Conservation (phyloP, 1,284 basidiomycete species). For the Clitocybe nebularis region DNA sequence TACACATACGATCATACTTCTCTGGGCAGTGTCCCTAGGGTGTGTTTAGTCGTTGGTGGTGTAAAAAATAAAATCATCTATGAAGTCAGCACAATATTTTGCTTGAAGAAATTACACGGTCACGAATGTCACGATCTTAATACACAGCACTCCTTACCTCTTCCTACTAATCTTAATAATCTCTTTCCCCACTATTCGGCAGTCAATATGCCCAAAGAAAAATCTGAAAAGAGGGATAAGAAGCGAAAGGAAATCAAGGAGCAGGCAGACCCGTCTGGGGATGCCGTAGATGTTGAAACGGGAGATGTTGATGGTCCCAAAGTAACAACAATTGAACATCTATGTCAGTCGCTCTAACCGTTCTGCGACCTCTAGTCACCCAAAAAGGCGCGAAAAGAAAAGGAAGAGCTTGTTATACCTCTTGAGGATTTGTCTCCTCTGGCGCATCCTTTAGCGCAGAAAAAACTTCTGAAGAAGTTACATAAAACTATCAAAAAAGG, state of each 20-base stretch:
- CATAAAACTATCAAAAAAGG: conserved; percentile 93
- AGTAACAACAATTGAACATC: no score
- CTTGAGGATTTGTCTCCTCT: conserved; percentile 85
- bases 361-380: conserved; percentile 41
- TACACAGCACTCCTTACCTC: no score
- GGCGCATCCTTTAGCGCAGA: conserved; percentile 86
- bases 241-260: conserved; percentile 47
- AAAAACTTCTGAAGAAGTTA: conserved; percentile 89
- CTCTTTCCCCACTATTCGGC: conserved; percentile 4
- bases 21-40: no score
- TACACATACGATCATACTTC: no score
- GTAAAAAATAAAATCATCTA: no score
- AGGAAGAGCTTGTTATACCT: conserved; percentile 66
- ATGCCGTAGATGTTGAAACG: conserved; percentile 49
- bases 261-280: conserved; percentile 33
- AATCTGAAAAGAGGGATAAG: conserved; percentile 66
- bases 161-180: conserved; percentile 3
- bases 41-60: no score
- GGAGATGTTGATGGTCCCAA: conserved; percentile 40
- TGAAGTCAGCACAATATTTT: no score
- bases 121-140: no score
- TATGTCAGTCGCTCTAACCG: no score
- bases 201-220: conserved; percentile 62
- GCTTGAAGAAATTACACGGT: no score
- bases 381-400: conserved; percentile 54